Conservation (phyloP, 2,329 filamentous ascomycete species). For the Clonostachys byssicola region DNA sequence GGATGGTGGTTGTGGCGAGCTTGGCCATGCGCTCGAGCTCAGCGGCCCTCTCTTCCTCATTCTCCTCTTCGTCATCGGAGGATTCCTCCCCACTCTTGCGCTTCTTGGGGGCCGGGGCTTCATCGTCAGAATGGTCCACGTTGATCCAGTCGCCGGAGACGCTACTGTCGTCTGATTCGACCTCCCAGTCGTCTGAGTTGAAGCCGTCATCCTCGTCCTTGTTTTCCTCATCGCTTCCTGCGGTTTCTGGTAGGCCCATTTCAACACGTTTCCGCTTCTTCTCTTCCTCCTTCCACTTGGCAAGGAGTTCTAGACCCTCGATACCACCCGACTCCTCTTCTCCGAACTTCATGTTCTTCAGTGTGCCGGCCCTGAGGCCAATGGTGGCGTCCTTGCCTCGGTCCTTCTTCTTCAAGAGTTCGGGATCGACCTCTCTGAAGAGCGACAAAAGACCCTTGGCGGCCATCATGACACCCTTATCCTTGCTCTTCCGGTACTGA, state of each 20-base stretch:
- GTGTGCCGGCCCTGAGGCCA: conserved; percentile 69
- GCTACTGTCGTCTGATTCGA: conserved; percentile 53
- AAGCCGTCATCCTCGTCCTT: conserved; percentile 56
- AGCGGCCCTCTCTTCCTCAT: conserved; percentile 37
- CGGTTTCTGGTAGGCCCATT: conserved; percentile 60
- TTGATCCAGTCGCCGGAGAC: conserved; percentile 92
- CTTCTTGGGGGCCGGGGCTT: conserved; percentile 55
- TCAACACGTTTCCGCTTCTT: conserved; percentile 68
- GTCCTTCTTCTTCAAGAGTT: conserved; percentile 84
- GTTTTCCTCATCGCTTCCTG: conserved; percentile 57
- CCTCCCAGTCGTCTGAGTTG: conserved; percentile 56
- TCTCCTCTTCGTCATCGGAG: conserved; percentile 26
- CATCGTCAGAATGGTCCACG: conserved; percentile 80
- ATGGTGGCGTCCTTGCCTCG: conserved; percentile 89
- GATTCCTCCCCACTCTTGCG: conserved; percentile 20
- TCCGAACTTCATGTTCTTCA: conserved; percentile 75
- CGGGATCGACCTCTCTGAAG: conserved; percentile 86
- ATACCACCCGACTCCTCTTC: conserved; percentile 78
- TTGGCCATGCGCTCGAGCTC: conserved; percentile 55
- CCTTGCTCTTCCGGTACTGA: conserved; percentile 94
- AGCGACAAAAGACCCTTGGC: conserved; percentile 86
- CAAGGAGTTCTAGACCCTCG: conserved; percentile 86
- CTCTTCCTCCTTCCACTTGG: conserved; percentile 92
- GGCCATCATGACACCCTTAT: conserved; percentile 99
- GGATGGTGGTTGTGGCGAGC: conserved; percentile 87